Evolutionary conservation across 2,329 filamentous ascomycete genomes (phyloP), one percentile per base, ranked within the genome.

Genomic region (Hymenoscyphus fructigenus): DNA sequence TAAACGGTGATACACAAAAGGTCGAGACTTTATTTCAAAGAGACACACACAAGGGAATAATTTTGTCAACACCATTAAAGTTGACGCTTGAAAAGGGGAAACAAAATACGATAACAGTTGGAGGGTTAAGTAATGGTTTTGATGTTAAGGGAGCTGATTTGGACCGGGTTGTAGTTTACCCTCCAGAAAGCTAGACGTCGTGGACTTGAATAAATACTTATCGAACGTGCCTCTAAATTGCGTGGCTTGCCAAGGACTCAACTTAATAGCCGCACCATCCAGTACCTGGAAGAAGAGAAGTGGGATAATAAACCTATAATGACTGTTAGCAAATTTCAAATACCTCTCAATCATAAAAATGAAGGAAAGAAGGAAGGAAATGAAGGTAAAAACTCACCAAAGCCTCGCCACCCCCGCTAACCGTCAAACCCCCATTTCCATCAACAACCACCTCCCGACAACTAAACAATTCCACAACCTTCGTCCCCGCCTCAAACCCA

Each of bases 91-190:
- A 83, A 36, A 80, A 84, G 71, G 85, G 85, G 2, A 77, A 34
- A 6, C 29, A 76, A 12, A 84, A 86, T 66, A 84, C 79, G 0
- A 86, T 88, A 60, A 84, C 82, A 1, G 78, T 88, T 28, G 85
- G 85, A 0, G 85, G 86, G 0, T 66, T 88, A 57, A 79, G 74
- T 58, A 88, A 88, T 63, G 85, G 84, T 0, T 78, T 84, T 57
- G 82, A 85, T 63, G 78, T 80, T 20, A 86, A 84, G 72, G 84
- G 85, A 0, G 85, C 83, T 0, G 85, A 88, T 70, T 70, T 88
- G 26, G 85, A 88, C 68, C 78, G 80, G 15, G 83, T 88, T 68
- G 79, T 88, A 1, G 85, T 88, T 0, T 88, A 87, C 72, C 85
- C 85, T 0, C 77, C 83, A 0, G 85, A 88, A 74, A 66, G 6